These are phyloP conservation scores for Candida pseudoglaebosa DNA, from an alignment of 805 yeast genomes.

Conservation along the genomic window DNA sequence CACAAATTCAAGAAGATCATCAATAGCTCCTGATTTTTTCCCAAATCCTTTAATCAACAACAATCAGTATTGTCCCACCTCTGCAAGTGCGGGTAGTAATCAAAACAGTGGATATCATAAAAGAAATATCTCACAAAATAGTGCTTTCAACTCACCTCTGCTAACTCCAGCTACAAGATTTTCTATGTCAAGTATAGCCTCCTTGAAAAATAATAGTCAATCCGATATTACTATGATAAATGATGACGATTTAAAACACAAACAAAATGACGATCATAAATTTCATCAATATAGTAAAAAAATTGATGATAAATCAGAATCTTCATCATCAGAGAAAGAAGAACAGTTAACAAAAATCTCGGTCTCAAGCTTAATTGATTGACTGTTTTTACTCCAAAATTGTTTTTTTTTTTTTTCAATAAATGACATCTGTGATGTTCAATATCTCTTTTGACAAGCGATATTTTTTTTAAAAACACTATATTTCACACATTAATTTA, in stretches of 20 bases:
- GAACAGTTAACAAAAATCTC: slow-evolving; percentile 23
- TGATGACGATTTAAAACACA: slow-evolving; percentile 5
- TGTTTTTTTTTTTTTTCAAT: background rate
- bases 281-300: slow-evolving; percentile 5
- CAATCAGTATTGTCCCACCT: background rate
- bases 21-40: slow-evolving; percentile 41
- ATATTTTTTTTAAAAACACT: background rate
- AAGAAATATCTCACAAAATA: slow-evolving; percentile 26
- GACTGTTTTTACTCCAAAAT: slow-evolving; percentile 1
- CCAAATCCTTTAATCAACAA: slow-evolving; percentile 32
- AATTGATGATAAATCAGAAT: slow-evolving; percentile 10
- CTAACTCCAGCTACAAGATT: slow-evolving; percentile 22
- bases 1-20: slow-evolving; percentile 31
- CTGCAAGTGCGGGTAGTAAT: too few relatives aligned
- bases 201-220: slow-evolving; percentile 4
- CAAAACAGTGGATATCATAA: slow-evolving; percentile 17
- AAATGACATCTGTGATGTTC: slow-evolving; percentile 4
- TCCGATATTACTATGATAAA: background rate
- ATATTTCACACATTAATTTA: too few relatives aligned
- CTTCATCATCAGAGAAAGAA: too few relatives aligned
- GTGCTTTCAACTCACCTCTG: slow-evolving; percentile 24
- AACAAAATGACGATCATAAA: slow-evolving; percentile 4
- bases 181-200: slow-evolving; percentile 17
- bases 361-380: slow-evolving; percentile 32
- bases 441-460: slow-evolving; percentile 5